Conservation (phyloP, 441 rosid species). For the Populus trichocarpa region DNA sequence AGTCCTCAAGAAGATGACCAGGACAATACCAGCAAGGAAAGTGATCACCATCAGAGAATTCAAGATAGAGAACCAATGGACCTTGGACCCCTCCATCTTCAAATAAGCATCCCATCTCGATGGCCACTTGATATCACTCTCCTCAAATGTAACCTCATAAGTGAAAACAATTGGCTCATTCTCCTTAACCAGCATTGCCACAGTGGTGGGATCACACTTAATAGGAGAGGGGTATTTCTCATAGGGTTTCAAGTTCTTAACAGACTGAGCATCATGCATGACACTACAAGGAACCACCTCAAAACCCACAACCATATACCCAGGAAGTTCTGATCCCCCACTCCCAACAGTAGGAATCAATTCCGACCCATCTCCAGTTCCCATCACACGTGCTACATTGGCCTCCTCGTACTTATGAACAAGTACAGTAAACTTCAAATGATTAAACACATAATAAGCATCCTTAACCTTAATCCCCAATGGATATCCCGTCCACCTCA, state of each 20-base stretch:
- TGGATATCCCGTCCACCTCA: constrained; percentile 87
- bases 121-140: constrained; percentile 78
- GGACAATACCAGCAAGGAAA: constrained; percentile 70
- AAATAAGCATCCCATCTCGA: constrained; percentile 89
- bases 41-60: constrained; percentile 74
- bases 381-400: constrained; percentile 79
- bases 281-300: constrained; percentile 78
- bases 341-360: constrained; percentile 53
- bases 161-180: constrained; percentile 70
- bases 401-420: constrained; percentile 80
- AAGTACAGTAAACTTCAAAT: constrained; percentile 80
- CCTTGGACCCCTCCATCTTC: constrained; percentile 88
- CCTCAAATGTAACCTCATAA: constrained; percentile 69
- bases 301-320: constrained; percentile 90
- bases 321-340: constrained; percentile 44
- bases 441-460: constrained; percentile 71
- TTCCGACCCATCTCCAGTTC: constrained; percentile 81
- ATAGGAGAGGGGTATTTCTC: constrained; percentile 55
- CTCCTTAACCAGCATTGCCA: constrained; percentile 65
- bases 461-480: constrained; percentile 73
- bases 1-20: constrained; percentile 75
- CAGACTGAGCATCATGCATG: constrained; percentile 43
- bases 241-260: constrained; percentile 54
- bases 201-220: constrained; percentile 69
- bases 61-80: constrained; percentile 75